A percentile compares a stretch with the other conserved stretches of the same genome.
phyloP scores from a whole-genome alignment of 2,329 filamentous ascomycete species.

The Fusarium phyllophilum region DNA sequence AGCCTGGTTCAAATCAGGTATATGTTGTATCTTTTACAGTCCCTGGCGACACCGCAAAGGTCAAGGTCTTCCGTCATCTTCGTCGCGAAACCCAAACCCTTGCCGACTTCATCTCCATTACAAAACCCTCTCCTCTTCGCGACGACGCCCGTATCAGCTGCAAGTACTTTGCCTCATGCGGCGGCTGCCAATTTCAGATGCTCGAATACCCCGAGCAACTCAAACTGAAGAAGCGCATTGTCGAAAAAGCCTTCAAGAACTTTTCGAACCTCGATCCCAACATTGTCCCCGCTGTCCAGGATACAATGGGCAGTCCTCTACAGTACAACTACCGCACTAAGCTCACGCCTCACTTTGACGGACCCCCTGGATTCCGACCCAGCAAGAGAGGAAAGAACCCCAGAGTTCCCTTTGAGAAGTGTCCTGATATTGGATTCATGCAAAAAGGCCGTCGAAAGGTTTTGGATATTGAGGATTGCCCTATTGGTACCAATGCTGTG shows the following conservation, averaged over 20 bases:
- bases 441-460: conserved; percentile 82
- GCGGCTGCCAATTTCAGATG: conserved; percentile 98
- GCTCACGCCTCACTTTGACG: conserved; percentile 95
- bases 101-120: conserved; percentile 84
- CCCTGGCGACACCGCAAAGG: conserved; percentile 82
- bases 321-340: conserved; percentile 97
- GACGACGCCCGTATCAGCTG: conserved; percentile 82
- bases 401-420: conserved; percentile 61
- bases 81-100: conserved; percentile 73
- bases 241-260: conserved; percentile 91
- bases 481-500: conserved; percentile 90
- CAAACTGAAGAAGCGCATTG: conserved; percentile 81
- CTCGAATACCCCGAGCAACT: conserved; percentile 89
- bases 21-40: conserved; percentile 90
- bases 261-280: conserved; percentile 86
- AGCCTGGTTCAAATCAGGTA: conserved; percentile 70
- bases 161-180: conserved; percentile 87
- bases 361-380: conserved; percentile 67
- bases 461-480: conserved; percentile 96
- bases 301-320: conserved; percentile 90
- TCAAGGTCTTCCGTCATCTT: conserved; percentile 81
- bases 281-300: conserved; percentile 77
- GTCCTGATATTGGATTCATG: conserved; percentile 91
- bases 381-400: conserved; percentile 63
- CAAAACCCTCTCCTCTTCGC: conserved; percentile 77